phyloP scores from a whole-genome alignment of 176 grass and related monocot genomes.

The Eragrostis nindensis region DNA sequence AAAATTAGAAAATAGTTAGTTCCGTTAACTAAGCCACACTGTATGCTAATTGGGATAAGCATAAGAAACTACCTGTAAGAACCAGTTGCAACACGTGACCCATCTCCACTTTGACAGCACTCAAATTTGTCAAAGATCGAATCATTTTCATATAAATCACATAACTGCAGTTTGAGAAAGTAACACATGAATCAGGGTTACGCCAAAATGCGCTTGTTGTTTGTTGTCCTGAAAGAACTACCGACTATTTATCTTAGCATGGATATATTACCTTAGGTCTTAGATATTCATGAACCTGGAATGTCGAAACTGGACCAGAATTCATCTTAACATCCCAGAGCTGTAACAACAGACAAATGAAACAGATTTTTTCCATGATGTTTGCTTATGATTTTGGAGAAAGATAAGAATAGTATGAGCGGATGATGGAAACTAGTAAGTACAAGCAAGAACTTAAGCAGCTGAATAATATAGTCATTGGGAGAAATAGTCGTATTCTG shows the following conservation, averaged over 20 bases:
- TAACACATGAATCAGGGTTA: slow-evolving; percentile 37
- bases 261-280: slow-evolving; percentile 87
- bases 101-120: slow-evolving; percentile 94
- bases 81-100: slow-evolving; percentile 83
- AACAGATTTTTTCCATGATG: background rate
- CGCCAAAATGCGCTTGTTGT: slow-evolving; percentile 15
- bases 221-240: slow-evolving; percentile 25
- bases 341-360: slow-evolving; percentile 52
- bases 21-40: slow-evolving; percentile 22
- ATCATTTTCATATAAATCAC: slow-evolving; percentile 99
- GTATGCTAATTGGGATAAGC: slow-evolving; percentile 22
- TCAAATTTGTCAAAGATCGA: slow-evolving; percentile 99
- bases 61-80: slow-evolving; percentile 79
- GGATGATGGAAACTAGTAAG: background rate
- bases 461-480: background rate
- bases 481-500: background rate
- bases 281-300: slow-evolving; percentile 93
- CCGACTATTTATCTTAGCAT: slow-evolving; percentile 34
- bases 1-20: slow-evolving; percentile 40
- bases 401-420: background rate
- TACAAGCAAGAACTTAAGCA: slow-evolving; percentile 19
- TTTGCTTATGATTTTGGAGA: slow-evolving; percentile 13
- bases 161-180: slow-evolving; percentile 67
- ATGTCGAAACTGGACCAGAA: slow-evolving; percentile 85
- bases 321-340: slow-evolving; percentile 98